Conservation (phyloP, 1,284 basidiomycete species). For the Neolentinus lepideus region DNA sequence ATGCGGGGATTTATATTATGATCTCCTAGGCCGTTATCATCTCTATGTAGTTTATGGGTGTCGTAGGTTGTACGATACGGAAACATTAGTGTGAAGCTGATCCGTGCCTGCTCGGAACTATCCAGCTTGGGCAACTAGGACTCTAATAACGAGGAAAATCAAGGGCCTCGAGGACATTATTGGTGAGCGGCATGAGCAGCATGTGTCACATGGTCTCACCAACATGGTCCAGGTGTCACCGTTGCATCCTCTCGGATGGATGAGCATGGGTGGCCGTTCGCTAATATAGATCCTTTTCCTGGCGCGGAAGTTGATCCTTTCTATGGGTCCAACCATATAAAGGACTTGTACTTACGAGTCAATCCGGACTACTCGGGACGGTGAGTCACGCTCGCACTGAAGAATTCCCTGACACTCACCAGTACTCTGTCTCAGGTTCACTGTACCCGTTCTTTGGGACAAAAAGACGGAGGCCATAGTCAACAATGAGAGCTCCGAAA, state of each 20-base stretch:
- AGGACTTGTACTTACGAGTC: slow-evolving; percentile 81
- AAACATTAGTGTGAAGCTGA: not conserved
- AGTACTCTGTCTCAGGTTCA: slow-evolving; percentile 44
- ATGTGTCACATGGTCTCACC: too few relatives aligned
- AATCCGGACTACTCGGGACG: slow-evolving; percentile 66
- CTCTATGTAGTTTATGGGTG: slow-evolving; percentile 81
- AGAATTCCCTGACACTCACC: not conserved
- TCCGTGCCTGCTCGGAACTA: not conserved
- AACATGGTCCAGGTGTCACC: slow-evolving; percentile 32
- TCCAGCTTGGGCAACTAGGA: slow-evolving; percentile 90
- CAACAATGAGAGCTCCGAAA: slow-evolving; percentile 92
- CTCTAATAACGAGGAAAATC: slow-evolving; percentile 83
- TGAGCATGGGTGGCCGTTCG: slow-evolving; percentile 84
- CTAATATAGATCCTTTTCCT: slow-evolving; percentile 60
- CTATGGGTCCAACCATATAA: slow-evolving; percentile 65
- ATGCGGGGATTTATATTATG: too few relatives aligned
- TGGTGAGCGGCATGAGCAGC: slow-evolving; percentile 29
- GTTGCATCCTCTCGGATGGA: slow-evolving; percentile 87
- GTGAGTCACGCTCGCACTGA: slow-evolving; percentile 22
- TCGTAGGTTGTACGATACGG: slow-evolving; percentile 42
- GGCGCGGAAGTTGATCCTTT: slow-evolving; percentile 69
- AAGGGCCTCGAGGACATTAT: slow-evolving; percentile 89
- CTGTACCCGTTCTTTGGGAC: slow-evolving; percentile 95
- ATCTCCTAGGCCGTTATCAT: slow-evolving; percentile 85
- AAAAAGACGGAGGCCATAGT: slow-evolving; percentile 87